Evolutionary conservation across 2,329 filamentous ascomycete species (phyloP).

Genomic region (Teratosphaeria zuluensis): DNA sequence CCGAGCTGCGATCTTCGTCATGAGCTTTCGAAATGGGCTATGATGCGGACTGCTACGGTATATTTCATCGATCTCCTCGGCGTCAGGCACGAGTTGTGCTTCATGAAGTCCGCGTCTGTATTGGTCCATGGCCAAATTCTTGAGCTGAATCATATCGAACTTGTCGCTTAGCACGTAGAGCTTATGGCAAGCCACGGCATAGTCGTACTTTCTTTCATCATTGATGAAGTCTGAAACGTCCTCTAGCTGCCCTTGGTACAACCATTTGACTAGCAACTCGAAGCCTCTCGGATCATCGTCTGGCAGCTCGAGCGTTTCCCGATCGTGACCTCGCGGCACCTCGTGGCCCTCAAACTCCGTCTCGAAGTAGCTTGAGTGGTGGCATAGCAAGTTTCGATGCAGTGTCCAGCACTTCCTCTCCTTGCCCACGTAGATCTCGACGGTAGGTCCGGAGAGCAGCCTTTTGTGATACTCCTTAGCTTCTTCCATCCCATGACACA

Average conservation of each 20-base stretch:
- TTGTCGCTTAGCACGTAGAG: constrained; percentile 44
- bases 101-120: constrained; percentile 42
- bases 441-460: constrained; percentile 42
- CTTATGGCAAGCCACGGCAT: constrained; percentile 45
- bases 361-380: constrained; percentile 42
- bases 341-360: constrained; percentile 26
- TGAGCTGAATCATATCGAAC: constrained; percentile 41
- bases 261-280: constrained; percentile 46
- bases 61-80: constrained; percentile 45
- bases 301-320: constrained; percentile 36
- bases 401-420: constrained; percentile 41
- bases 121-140: constrained; percentile 46
- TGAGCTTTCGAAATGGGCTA: constrained; percentile 41
- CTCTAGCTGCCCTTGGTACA: constrained; percentile 46
- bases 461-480: constrained; percentile 41
- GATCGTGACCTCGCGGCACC: constrained; percentile 26
- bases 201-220: constrained; percentile 41
- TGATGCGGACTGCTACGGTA: constrained; percentile 36
- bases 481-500: constrained; percentile 10
- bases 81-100: constrained; percentile 43
- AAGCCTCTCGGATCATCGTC: constrained; percentile 44
- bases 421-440: constrained; percentile 43
- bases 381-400: constrained; percentile 43
- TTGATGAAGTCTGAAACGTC: constrained; percentile 38
- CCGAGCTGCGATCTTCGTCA: constrained; percentile 45